These are phyloP conservation scores for Russula virescens DNA, from an alignment of 768 basidiomycete genomes.

Conservation along the genomic window DNA sequence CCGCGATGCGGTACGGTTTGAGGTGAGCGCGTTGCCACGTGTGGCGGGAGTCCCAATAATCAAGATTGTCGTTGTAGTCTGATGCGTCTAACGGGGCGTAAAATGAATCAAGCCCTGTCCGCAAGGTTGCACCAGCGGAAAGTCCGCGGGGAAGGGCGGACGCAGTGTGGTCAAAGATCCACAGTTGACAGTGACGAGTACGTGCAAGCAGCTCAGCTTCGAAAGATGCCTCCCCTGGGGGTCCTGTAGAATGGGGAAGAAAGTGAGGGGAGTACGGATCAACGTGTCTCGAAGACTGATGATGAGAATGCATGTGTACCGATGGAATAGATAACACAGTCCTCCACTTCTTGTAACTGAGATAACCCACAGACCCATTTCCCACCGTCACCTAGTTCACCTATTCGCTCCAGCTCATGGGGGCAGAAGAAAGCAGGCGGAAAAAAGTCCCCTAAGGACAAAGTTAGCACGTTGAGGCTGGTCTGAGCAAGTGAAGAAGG, in stretches of 20 bases:
- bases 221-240: constrained; percentile 60
- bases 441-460: constrained; percentile 42
- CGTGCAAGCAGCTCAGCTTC: constrained; percentile 51
- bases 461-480: background rate
- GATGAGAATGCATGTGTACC: constrained; percentile 33
- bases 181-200: constrained; percentile 47
- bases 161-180: constrained; percentile 49
- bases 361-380: constrained; percentile 67
- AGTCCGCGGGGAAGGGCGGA: constrained; percentile 8
- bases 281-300: constrained; percentile 4
- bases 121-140: constrained; percentile 28
- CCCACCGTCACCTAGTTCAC: constrained; percentile 58
- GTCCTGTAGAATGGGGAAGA: constrained; percentile 29
- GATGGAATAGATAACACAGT: constrained; percentile 58
- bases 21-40: constrained; percentile 38
- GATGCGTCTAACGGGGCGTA: constrained; percentile 11
- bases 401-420: constrained; percentile 39
- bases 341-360: constrained; percentile 44
- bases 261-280: background rate
- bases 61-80: constrained; percentile 29
- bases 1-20: constrained; percentile 37
- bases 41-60: constrained; percentile 29
- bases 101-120: constrained; percentile 9
- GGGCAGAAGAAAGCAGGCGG: constrained; percentile 41
- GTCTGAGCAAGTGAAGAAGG: background rate